phyloP scores from a whole-genome alignment of 192 early-diverging fungal species.

The Backusella luteola region DNA sequence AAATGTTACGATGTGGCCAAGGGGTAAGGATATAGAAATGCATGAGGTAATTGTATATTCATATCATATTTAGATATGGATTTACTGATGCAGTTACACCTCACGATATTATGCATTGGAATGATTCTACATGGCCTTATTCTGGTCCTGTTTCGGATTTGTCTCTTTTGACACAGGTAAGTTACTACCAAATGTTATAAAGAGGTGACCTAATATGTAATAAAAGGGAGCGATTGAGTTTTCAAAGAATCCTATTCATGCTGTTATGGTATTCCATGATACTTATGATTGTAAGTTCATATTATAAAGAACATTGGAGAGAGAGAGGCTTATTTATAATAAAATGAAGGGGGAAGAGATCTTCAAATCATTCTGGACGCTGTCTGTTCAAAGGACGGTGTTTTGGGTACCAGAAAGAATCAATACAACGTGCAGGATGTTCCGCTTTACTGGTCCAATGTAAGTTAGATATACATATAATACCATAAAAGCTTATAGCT shows the following conservation, averaged over 20 bases:
- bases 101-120: slow-evolving; percentile 65
- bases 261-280: slow-evolving; percentile 86
- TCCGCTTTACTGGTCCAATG: slow-evolving; percentile 81
- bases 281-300: slow-evolving; percentile 62
- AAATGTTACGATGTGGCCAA: slow-evolving; percentile 63
- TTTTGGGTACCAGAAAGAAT: slow-evolving; percentile 50
- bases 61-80: slow-evolving; percentile 49
- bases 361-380: slow-evolving; percentile 79
- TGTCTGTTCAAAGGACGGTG: slow-evolving; percentile 57
- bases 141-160: slow-evolving; percentile 24
- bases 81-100: slow-evolving; percentile 67
- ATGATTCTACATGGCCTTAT: slow-evolving; percentile 69
- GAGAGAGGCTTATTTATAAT: background rate
- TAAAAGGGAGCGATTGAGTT: slow-evolving; percentile 28
- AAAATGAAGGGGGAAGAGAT: slow-evolving; percentile 71
- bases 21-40: slow-evolving; percentile 51
- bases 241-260: slow-evolving; percentile 55
- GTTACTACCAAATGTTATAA: no score
- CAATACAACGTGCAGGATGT: slow-evolving; percentile 46
- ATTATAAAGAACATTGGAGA: no score
- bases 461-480: slow-evolving; percentile 19
- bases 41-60: slow-evolving; percentile 14
- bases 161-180: slow-evolving; percentile 20
- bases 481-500: background rate
- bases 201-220: background rate